Conservation (phyloP, 2,329 filamentous ascomycete species). For the Trichophyton mentagrophytes region DNA sequence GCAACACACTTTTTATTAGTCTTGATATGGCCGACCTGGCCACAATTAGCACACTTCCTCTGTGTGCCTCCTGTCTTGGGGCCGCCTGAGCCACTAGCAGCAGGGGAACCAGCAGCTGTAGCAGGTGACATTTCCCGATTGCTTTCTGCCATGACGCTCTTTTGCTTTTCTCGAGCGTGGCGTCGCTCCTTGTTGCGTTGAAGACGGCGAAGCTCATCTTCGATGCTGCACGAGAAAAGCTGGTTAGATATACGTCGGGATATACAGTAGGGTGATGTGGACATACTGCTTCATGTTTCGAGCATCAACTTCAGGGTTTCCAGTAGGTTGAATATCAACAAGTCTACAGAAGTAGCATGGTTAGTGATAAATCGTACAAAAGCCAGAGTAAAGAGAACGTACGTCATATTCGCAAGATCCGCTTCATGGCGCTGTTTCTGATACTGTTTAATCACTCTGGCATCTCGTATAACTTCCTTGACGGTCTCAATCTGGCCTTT, state of each 20-base stretch:
- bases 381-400: slow-evolving; percentile 27
- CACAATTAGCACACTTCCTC: slow-evolving; percentile 95
- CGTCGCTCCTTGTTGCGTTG: slow-evolving; percentile 85
- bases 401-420: slow-evolving; percentile 62
- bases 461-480: slow-evolving; percentile 57
- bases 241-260: not conserved
- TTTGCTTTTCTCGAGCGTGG: slow-evolving; percentile 80
- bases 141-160: slow-evolving; percentile 41
- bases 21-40: slow-evolving; percentile 93
- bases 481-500: slow-evolving; percentile 51
- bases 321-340: slow-evolving; percentile 50
- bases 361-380: slow-evolving; percentile 14
- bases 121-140: slow-evolving; percentile 32
- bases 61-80: slow-evolving; percentile 38
- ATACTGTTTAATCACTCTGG: slow-evolving; percentile 80
- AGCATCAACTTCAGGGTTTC: slow-evolving; percentile 54
- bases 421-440: slow-evolving; percentile 61
- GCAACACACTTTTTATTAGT: slow-evolving; percentile 81
- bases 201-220: slow-evolving; percentile 67
- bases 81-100: slow-evolving; percentile 42
- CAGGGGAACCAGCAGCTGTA: slow-evolving; percentile 31
- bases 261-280: not conserved
- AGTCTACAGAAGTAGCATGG: slow-evolving; percentile 32
- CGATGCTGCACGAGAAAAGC: slow-evolving; percentile 37
- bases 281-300: slow-evolving; percentile 46